Conservation (phyloP, 345 rosid species). For the Pugionium cornutum region DNA sequence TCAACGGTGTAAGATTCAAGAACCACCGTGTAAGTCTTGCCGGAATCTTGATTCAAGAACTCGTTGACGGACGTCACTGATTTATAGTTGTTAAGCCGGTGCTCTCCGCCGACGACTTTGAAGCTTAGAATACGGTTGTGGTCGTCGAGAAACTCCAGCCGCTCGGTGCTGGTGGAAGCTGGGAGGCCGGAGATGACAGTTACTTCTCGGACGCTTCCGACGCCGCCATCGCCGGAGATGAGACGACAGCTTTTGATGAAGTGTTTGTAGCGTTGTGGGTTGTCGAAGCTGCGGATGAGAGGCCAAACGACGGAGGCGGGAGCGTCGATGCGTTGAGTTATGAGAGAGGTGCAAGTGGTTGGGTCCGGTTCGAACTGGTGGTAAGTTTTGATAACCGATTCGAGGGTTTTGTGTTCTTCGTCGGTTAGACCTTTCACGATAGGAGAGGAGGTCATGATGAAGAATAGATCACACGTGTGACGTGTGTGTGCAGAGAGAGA, state of each 20-base stretch:
- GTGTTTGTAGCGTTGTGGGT: slow-evolving; percentile 82
- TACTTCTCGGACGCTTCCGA: slow-evolving; percentile 76
- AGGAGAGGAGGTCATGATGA: slow-evolving; percentile 25
- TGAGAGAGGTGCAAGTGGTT: slow-evolving; percentile 67
- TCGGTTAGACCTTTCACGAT: slow-evolving; percentile 50
- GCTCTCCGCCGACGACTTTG: slow-evolving; percentile 81
- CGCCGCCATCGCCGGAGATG: slow-evolving; percentile 50
- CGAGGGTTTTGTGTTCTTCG: slow-evolving; percentile 53
- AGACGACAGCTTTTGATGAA: slow-evolving; percentile 71
- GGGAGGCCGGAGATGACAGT: slow-evolving; percentile 79
- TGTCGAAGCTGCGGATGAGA: slow-evolving; percentile 59
- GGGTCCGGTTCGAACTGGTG: slow-evolving; percentile 55
- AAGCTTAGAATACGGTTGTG: slow-evolving; percentile 70
- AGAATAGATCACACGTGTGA: slow-evolving; percentile 11
- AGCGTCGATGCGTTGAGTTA: slow-evolving; percentile 72
- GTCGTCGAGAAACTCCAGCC: slow-evolving; percentile 75
- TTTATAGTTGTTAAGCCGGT: slow-evolving; percentile 67
- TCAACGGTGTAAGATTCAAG: slow-evolving; percentile 80
- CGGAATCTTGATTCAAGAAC: slow-evolving; percentile 43
- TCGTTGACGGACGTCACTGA: slow-evolving; percentile 82
- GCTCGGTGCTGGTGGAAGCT: slow-evolving; percentile 87
- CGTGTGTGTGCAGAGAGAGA: neutral
- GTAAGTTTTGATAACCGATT: slow-evolving; percentile 54
- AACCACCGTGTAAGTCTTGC: slow-evolving; percentile 58
- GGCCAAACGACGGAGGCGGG: slow-evolving; percentile 70